Base-by-base conservation (phyloP, 1,284 basidiomycete genomes). In the Takashimella tepidaria region DNA sequence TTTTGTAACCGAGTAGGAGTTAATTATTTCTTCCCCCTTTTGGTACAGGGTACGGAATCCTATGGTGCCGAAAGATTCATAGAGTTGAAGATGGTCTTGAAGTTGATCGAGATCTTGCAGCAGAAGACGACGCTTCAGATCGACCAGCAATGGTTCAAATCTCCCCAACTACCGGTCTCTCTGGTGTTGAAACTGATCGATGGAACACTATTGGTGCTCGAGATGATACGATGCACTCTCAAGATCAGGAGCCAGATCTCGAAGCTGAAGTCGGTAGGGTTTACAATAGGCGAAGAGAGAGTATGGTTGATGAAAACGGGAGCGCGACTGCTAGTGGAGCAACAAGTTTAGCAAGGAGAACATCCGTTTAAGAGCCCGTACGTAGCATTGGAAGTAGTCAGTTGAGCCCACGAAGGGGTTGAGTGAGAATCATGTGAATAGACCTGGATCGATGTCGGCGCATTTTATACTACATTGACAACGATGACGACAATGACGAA, bases 1-100 rank as follows among this genome's bases (percentile, higher is more conserved):
- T 43, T 4, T 26, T n/a, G n/a, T n/a, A n/a, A n/a, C n/a, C n/a
- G n/a, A n/a, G n/a, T n/a, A n/a, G n/a, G n/a, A n/a, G n/a, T n/a
- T n/a, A n/a, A n/a, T n/a, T n/a, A n/a, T n/a, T n/a, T n/a, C n/a
- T n/a, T n/a, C n/a, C n/a, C n/a, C n/a, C n/a, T n/a, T n/a, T n/a
- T n/a, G n/a, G n/a, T 20, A 21, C 49, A 57, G 64, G 66, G 45
- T 75, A 75, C 55, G 74, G 73, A 8, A 68, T 67, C 49, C 54
- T 66, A 3, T 76, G 72, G 69, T 55, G 72, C 41, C 61, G 65
- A 25, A 55, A 72, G 61, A 63, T n/a, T 60, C 67, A 13, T 60
- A 24, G 31, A 6, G 24, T 72, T 45, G 75, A 75, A 55, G 75
- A 76, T 50, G 73, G 71, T 13, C 59, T 68, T 5, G 68, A 72